Evolutionary conservation across 2,329 filamentous ascomycete species (phyloP), one percentile per base, ranked within the genome.

Genomic region (Neonectria faginata): DNA sequence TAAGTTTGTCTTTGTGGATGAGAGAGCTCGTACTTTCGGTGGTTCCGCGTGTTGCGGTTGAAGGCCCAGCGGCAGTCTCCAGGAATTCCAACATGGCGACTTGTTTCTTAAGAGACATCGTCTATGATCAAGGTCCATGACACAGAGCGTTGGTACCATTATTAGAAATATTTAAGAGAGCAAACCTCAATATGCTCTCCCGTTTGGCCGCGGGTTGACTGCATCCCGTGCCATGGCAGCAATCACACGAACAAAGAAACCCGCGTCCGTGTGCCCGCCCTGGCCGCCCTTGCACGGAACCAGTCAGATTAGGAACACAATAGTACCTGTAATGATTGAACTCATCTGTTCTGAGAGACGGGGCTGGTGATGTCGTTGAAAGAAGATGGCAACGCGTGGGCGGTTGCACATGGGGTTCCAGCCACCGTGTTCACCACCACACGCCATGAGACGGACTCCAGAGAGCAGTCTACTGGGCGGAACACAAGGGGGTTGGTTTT

Each of bases 191-290:
- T 10, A n/a, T 5, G 4, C n/a, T 42, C n/a, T 3, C 39, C 39
- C 39, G 39, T n/a, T 10, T 20, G n/a, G 39, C 39, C 3, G n/a
- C 39, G 36, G 36, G 16, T 10, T 41, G 39, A 10, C n/a, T 11
- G n/a, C 39, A 42, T 20, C 39, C 8, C 39, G 39, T 20, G 39
- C n/a, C 10, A 10, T 42, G 39, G 29, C 29, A 33, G n/a, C 27
- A n/a, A 14, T 5, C 14, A 51, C 9, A 20, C 39, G n/a, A 42
- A 51, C 57, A 60, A 60, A 60, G 57, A 53, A 53, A 51, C n/a
- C 10, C 8, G 11, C 12, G n/a, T 20, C n/a, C 31, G 48, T 20
- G 48, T 33, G 48, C 8, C 27, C 29, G 6, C n/a, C 27, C 48
- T 14, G 10, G n/a, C 48, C 29, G 48, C 22, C 54, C 18, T 29